Evolutionary conservation across 1,139 yeast genomes (phyloP), one percentile per base, ranked within the genome.

Genomic region (Suhomyces taliae): DNA sequence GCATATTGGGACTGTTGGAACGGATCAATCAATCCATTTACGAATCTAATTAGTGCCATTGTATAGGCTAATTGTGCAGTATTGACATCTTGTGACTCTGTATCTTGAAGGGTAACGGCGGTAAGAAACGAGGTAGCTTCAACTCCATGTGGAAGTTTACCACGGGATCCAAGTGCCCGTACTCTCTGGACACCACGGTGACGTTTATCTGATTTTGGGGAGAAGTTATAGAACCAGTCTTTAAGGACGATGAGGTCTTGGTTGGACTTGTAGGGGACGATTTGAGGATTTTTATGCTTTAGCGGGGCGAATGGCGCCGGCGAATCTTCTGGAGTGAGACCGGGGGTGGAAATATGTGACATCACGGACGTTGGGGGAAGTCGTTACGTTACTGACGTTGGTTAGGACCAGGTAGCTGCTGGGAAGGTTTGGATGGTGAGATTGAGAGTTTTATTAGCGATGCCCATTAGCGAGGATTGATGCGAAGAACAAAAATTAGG

Each of bases 21-120:
- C 0, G 96, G 95, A 61, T 95, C 99, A 38, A 95, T 67, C 27
- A 90, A 67, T 1, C 98, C 98, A 65, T 93, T 95, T 24, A 93
- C 98, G 69, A 93, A 90, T 49, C 96, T 71, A 27, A 90, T 83
- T 8, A 93, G 58, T 0, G 93, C 83, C 90, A 89, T 85, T 0
- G 96, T 72, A 55, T 87, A 85, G 2, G 87, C 73, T 52, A 83
- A 61, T 45, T 83, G 75, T 19, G 72, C 53, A 1, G 66, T 53
- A 37, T 60, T 59, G 7, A 72, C 45, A 44, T 72, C 75, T 8
- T 38, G 39, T 8, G 10, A 10, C 8, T 43, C 45, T 27, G 44
- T 51, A 43, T 53, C 56, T 39, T 53, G 37, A 35, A 85, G 55
- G 3, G 69, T 57, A 0, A 85, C 77, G 6, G 87, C 76, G 0